These are phyloP conservation scores for Mucor saturninus DNA, from an alignment of 371 early-diverging fungal genomes.

Conservation along the genomic window DNA sequence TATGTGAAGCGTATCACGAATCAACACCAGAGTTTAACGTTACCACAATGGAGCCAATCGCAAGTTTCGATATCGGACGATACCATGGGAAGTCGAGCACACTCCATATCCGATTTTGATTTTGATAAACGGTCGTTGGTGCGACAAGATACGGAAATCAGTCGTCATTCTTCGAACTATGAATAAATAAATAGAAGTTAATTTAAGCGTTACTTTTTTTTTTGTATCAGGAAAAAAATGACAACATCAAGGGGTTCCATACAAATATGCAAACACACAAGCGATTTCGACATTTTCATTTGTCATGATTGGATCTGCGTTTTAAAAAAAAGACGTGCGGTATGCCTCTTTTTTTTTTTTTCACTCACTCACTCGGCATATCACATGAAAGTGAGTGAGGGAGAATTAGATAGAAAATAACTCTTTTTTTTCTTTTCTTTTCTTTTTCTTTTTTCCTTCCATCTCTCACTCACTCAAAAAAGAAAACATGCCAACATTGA, in stretches of 20 bases:
- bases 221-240: no score
- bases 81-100: conserved; percentile 1
- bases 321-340: no score
- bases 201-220: background rate
- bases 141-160: conserved; percentile 16
- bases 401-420: no score
- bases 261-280: no score
- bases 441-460: background rate
- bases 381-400: no score
- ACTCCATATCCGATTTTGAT: conserved; percentile 17
- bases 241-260: no score
- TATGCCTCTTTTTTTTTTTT: no score
- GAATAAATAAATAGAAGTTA: background rate
- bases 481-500: conserved; percentile 7
- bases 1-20: conserved; percentile 51
- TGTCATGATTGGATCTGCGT: no score
- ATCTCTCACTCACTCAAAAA: background rate
- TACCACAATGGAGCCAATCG: conserved; percentile 45
- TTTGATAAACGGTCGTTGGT: conserved; percentile 9
- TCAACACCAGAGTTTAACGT: conserved; percentile 36
- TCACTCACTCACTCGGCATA: no score
- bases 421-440: background rate
- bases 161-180: background rate
- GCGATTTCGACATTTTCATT: no score
- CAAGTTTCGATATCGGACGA: conserved; percentile 24